Conservation (phyloP, 352 stramenopile genomes). For the Pythium rishiriense region DNA sequence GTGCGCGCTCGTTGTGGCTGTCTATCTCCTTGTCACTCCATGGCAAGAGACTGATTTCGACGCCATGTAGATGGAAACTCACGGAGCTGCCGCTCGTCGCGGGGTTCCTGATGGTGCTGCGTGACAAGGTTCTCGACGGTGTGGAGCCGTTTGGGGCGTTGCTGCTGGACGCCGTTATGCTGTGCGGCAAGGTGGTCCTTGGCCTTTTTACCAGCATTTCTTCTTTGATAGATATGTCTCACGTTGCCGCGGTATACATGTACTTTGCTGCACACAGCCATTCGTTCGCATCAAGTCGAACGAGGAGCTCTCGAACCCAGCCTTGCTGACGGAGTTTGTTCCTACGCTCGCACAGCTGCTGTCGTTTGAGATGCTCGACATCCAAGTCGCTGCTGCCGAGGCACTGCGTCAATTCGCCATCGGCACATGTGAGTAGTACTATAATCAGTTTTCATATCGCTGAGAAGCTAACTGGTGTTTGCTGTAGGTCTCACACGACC, state of each 20-base stretch:
- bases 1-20: conserved; percentile 20
- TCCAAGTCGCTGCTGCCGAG: conserved; percentile 64
- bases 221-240: no score
- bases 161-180: conserved; percentile 40
- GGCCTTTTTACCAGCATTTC: no score
- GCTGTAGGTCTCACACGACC: conserved; percentile 40
- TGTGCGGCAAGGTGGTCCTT: conserved; percentile 45
- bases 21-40: not conserved
- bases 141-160: conserved; percentile 40
- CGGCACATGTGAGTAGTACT: conserved; percentile 49
- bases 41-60: not conserved
- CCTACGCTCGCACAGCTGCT: conserved; percentile 61
- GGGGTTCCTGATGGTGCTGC: conserved; percentile 54
- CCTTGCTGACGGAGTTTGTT: conserved; percentile 47
- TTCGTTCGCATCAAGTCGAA: conserved; percentile 77
- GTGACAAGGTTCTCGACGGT: conserved; percentile 56
- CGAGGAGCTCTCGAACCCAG: conserved; percentile 70
- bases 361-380: conserved; percentile 50
- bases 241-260: no score
- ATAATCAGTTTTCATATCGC: not conserved
- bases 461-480: not conserved
- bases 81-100: conserved; percentile 60
- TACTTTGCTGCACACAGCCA: conserved; percentile 33
- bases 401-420: conserved; percentile 60
- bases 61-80: conserved; percentile 74